Evolutionary conservation across 768 basidiomycete genomes (phyloP).

Genomic region (Auriscalpium microsporum): DNA sequence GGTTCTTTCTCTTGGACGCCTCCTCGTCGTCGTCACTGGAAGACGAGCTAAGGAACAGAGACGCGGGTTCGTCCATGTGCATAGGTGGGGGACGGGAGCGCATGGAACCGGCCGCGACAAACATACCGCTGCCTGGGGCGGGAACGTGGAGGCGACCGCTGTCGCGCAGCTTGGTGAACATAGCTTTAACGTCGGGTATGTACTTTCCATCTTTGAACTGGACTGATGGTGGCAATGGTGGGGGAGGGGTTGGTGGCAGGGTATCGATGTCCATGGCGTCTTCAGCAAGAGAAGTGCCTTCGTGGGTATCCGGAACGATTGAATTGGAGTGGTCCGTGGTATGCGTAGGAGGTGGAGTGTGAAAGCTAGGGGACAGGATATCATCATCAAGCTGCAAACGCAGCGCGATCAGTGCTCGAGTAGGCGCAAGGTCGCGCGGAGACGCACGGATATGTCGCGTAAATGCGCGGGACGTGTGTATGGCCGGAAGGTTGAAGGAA

Average conservation of each 20-base stretch:
- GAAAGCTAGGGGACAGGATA: too few relatives aligned
- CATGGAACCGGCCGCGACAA: background rate
- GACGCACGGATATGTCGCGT: too few relatives aligned
- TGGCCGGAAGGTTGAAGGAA: too few relatives aligned
- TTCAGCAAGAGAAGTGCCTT: background rate
- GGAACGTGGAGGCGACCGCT: background rate
- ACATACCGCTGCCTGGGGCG: background rate
- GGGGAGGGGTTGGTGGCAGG: background rate
- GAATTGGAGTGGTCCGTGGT: too few relatives aligned
- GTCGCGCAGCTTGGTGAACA: background rate
- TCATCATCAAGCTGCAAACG: too few relatives aligned
- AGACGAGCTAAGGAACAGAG: background rate
- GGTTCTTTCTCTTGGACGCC: too few relatives aligned
- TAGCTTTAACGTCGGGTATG: background rate
- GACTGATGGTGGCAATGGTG: background rate
- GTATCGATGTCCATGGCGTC: background rate
- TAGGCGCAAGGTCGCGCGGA: too few relatives aligned
- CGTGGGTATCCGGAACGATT: too few relatives aligned
- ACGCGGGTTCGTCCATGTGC: background rate
- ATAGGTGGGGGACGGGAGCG: background rate
- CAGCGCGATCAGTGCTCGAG: too few relatives aligned
- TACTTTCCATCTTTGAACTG: background rate
- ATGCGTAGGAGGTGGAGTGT: too few relatives aligned
- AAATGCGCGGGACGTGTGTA: too few relatives aligned
- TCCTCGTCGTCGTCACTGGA: too few relatives aligned